Base-by-base conservation (phyloP, 345 rosid species). In the Physaria fendleri region DNA sequence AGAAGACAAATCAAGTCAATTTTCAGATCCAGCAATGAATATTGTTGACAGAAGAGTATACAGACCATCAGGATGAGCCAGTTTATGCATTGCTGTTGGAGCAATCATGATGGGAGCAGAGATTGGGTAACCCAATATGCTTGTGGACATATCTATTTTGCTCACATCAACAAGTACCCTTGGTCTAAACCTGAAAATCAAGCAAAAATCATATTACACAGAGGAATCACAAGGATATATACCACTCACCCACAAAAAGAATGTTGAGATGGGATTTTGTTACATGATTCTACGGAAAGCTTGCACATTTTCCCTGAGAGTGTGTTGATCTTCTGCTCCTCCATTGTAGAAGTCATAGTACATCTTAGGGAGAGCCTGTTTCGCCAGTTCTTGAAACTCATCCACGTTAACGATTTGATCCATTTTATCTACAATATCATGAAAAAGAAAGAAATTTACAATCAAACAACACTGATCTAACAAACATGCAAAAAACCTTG, bases 331-430 rank as follows among this genome's bases (percentile, higher is more conserved):
- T 73, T 84, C 93, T 2, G 90, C 88, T 74, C 87, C 95, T 68
- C 75, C 93, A 1, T 76, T 61, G 18, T 59, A 85, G 74, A 63
- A 88, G 56, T 86, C 95, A 60, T 71, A 85, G 76, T 78, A 81
- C 88, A 86, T 82, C 69, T 86, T 88, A 8, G 87, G 96, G 40
- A 92, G 87, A 39, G 79, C 78, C 55, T 21, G 76, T 81, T 68
- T 81, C 4, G 93, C 98, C 66, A 88, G 71, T 66, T 74, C 82
- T 71, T 88, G 87, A 65, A 81, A 84, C 72, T 91, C 98, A 49
- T 69, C 76, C 37, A 81, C 82, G 45, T 81, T 91, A 12, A 84
- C 95, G 8, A 77, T 76, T 62, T 84, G 84, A 39, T 49, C 75
- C 95, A 82, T 91, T 55, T 25, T 52, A 3, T 55, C 37, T 8